Evolutionary conservation across 2,329 filamentous ascomycete genomes (phyloP).

Genomic region (Bipolaris cookei): DNA sequence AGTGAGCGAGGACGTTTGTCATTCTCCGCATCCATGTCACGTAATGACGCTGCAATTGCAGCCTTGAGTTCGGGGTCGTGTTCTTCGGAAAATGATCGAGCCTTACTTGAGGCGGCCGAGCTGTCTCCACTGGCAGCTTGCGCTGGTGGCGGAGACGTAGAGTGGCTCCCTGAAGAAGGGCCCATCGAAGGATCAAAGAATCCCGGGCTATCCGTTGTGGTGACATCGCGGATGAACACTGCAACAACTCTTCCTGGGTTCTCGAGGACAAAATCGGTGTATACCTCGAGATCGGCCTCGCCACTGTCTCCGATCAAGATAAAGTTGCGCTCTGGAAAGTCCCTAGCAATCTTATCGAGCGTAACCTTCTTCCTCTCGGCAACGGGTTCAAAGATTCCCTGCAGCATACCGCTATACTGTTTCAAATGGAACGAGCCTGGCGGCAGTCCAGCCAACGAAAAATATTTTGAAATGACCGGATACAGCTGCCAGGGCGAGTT

Average conservation of each 20-base stretch:
- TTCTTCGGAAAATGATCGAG: constrained; percentile 45
- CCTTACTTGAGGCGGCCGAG: constrained; percentile 17
- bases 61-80: constrained; percentile 56
- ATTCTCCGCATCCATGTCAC: constrained; percentile 53
- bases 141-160: constrained; percentile 34
- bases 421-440: constrained; percentile 93
- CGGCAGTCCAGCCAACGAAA: constrained; percentile 79
- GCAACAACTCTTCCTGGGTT: constrained; percentile 83
- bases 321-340: constrained; percentile 90
- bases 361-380: constrained; percentile 92
- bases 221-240: constrained; percentile 95
- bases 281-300: constrained; percentile 95
- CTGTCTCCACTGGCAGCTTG: constrained; percentile 19
- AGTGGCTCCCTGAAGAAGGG: constrained; percentile 41
- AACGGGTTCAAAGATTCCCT: constrained; percentile 97
- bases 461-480: constrained; percentile 84
- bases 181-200: constrained; percentile 76
- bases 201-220: constrained; percentile 72
- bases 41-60: constrained; percentile 56
- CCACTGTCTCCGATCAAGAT: constrained; percentile 94
- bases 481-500: constrained; percentile 99
- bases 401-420: constrained; percentile 94
- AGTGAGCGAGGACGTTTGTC: constrained; percentile 42
- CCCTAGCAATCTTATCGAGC: constrained; percentile 80
- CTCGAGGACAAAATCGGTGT: constrained; percentile 86